Evolutionary conservation across 2,329 filamentous ascomycete species (phyloP).

Genomic region (Didymella arachidicola): DNA sequence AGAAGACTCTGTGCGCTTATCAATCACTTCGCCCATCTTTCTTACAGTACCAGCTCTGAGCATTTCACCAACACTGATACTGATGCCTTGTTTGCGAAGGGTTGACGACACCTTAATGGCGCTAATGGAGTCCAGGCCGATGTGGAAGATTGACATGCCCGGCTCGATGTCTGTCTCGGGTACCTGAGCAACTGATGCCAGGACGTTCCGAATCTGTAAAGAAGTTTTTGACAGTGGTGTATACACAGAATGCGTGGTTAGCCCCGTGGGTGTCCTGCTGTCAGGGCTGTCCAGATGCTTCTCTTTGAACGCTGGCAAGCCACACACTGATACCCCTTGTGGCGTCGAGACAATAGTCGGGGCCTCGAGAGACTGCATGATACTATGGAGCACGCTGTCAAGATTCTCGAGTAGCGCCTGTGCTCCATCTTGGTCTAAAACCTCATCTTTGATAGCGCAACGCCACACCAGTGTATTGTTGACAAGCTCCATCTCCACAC

Average conservation of each 20-base stretch:
- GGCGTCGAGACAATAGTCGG: slow-evolving; percentile 64
- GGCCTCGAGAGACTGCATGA: slow-evolving; percentile 60
- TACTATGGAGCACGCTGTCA: slow-evolving; percentile 64
- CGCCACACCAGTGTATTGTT: slow-evolving; percentile 70
- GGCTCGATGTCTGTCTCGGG: slow-evolving; percentile 65
- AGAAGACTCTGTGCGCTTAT: slow-evolving; percentile 18
- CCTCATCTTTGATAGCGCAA: slow-evolving; percentile 70
- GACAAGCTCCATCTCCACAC: slow-evolving; percentile 77
- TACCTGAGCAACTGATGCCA: slow-evolving; percentile 67
- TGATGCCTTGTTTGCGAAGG: slow-evolving; percentile 69
- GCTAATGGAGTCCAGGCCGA: slow-evolving; percentile 91
- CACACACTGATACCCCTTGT: slow-evolving; percentile 68
- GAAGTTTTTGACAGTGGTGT: slow-evolving; percentile 45
- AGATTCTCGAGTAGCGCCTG: slow-evolving; percentile 64
- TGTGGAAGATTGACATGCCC: slow-evolving; percentile 75
- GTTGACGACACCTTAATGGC: slow-evolving; percentile 82
- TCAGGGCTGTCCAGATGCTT: background rate
- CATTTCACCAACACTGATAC: slow-evolving; percentile 74
- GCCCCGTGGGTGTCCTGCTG: background rate
- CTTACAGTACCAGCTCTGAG: slow-evolving; percentile 70
- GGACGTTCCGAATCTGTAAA: slow-evolving; percentile 54
- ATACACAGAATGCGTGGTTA: background rate
- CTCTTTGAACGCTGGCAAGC: slow-evolving; percentile 59
- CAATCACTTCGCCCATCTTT: slow-evolving; percentile 64
- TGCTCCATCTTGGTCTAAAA: slow-evolving; percentile 59